Evolutionary conservation across 2,329 filamentous ascomycete species (phyloP).

Genomic region (Pestalotiopsis sp.): DNA sequence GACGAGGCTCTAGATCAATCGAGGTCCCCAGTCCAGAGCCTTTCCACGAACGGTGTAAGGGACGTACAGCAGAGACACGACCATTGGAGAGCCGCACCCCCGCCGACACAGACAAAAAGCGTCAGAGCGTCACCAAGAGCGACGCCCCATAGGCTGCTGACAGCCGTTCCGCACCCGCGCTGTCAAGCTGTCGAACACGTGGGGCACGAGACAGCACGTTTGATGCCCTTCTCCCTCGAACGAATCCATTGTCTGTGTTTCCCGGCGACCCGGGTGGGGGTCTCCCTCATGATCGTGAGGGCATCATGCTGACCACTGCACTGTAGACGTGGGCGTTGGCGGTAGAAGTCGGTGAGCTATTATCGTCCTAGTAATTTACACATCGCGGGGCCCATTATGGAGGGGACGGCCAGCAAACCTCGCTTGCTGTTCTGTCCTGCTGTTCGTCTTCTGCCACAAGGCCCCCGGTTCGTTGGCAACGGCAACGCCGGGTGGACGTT

Average conservation of each 20-base stretch:
- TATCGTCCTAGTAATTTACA: neutral
- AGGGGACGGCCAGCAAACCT: neutral
- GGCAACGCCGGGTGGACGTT: neutral
- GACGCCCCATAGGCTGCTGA: conserved; percentile 5
- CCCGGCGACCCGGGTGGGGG: too few relatives aligned
- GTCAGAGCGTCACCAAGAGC: neutral
- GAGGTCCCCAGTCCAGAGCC: neutral
- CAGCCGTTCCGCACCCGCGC: conserved; percentile 8
- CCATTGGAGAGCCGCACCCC: neutral
- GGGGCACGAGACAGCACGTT: neutral
- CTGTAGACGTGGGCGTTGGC: neutral
- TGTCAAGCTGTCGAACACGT: conserved; percentile 8
- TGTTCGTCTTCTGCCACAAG: neutral
- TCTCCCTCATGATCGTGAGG: neutral
- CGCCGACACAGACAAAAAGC: neutral
- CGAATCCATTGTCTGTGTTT: too few relatives aligned
- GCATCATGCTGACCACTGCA: neutral
- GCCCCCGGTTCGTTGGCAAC: neutral
- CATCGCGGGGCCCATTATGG: neutral
- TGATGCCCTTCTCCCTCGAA: neutral
- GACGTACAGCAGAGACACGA: neutral
- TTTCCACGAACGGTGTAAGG: neutral
- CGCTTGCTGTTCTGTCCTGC: neutral
- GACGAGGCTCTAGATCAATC: neutral
- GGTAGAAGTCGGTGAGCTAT: neutral